phyloP scores from a whole-genome alignment of 2,329 filamentous ascomycete species.

The Acephala macrosclerotiorum region DNA sequence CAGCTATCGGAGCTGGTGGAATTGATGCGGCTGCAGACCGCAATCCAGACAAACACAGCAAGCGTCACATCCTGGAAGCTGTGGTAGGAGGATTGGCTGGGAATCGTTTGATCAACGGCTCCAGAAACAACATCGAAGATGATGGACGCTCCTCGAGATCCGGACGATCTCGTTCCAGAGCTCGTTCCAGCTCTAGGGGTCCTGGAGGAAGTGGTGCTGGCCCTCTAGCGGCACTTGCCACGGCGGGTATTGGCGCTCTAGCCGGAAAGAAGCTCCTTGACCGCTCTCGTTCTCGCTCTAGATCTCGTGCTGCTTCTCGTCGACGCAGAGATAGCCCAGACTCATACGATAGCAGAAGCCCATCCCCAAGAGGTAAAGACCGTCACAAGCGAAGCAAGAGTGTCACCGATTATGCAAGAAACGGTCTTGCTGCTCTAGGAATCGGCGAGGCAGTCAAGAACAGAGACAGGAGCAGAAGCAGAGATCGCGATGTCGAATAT shows the following conservation, averaged over 20 bases:
- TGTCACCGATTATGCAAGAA: conserved; percentile 68
- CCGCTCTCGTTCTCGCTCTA: conserved; percentile 57
- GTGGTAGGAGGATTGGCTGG: conserved; percentile 88
- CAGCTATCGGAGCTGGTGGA: conserved; percentile 83
- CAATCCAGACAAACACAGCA: conserved; percentile 76
- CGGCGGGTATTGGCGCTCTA: conserved; percentile 66
- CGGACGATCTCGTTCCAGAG: conserved; percentile 66
- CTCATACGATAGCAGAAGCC: conserved; percentile 43
- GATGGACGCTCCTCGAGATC: conserved; percentile 62
- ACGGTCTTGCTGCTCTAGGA: conserved; percentile 67
- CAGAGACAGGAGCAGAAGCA: conserved; percentile 23
- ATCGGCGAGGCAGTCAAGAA: conserved; percentile 57
- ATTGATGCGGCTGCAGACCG: conserved; percentile 78
- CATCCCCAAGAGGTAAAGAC: conserved; percentile 44
- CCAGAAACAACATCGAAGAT: conserved; percentile 65
- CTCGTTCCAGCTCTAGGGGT: conserved; percentile 60
- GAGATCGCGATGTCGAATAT: conserved; percentile 30
- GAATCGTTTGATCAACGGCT: conserved; percentile 85
- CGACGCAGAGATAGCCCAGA: conserved; percentile 41
- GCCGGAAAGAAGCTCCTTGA: conserved; percentile 67
- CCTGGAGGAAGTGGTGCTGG: conserved; percentile 50
- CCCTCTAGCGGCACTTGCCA: conserved; percentile 67
- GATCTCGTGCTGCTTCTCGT: conserved; percentile 49
- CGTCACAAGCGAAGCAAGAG: conserved; percentile 68
- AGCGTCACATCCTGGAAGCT: conserved; percentile 83